Evolutionary conservation across 2,329 filamentous ascomycete species (phyloP), one percentile per base, ranked within the genome.

Genomic region (Thermothelomyces thermophilus): DNA sequence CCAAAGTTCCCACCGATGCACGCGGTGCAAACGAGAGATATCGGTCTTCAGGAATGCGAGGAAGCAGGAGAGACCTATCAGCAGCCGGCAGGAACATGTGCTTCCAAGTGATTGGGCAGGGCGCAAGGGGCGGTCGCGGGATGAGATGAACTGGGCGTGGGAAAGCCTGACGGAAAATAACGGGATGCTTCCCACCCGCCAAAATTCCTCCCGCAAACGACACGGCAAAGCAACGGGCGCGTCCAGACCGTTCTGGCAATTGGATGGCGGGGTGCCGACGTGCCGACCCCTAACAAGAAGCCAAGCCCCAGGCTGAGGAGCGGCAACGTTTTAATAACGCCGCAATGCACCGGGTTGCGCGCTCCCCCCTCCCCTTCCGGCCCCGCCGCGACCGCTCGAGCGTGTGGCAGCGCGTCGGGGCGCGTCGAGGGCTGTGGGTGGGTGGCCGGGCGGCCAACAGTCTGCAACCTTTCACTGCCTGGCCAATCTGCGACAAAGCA

Each of bases 341-440:
- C 33, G 50, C 43, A 44, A 42, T 51, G 34, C 28, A 30, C 40
- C 48, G 39, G 43, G 33, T 26, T 28, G n/a, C n/a, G n/a, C n/a
- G n/a, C n/a, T n/a, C n/a, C n/a, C n/a, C n/a, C n/a, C n/a, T n/a
- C n/a, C n/a, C n/a, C n/a, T n/a, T n/a, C n/a, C n/a, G n/a, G n/a
- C n/a, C n/a, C n/a, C n/a, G n/a, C n/a, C n/a, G n/a, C n/a, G n/a
- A n/a, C n/a, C n/a, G n/a, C n/a, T n/a, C n/a, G n/a, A n/a, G n/a
- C n/a, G n/a, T n/a, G n/a, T n/a, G n/a, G 50, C 51, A 46, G 54
- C 51, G 51, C 49, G 54, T 52, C 42, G 46, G 31, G 33, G 37
- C 16, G 28, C 34, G 50, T 20, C 22, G 26, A n/a, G 30, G 36
- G 19, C 26, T 40, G n/a, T 28, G 36, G 37, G 35, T 48, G 50